A percentile compares a stretch with the other conserved stretches of the same genome.
Conservation (phyloP, 1,284 basidiomycete species). For the Ustilago loliicola region DNA sequence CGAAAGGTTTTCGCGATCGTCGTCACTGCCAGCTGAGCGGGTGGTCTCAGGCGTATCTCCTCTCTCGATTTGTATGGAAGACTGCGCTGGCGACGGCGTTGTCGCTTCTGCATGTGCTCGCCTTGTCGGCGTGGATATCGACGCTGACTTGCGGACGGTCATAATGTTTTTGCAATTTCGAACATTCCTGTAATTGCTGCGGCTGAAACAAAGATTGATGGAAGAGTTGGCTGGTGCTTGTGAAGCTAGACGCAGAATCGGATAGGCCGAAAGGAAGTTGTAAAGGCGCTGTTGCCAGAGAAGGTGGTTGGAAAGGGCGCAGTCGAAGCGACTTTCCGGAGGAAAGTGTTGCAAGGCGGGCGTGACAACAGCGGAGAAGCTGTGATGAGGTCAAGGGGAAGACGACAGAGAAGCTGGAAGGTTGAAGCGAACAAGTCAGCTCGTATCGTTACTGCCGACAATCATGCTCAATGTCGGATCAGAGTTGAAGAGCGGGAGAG, state of each 20-base stretch:
- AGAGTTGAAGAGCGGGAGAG: not conserved
- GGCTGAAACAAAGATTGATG: not conserved
- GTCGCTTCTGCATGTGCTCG: not conserved
- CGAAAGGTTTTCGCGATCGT: not conserved
- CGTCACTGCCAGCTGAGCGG: not conserved
- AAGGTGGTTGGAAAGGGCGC: not conserved
- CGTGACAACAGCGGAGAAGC: not conserved
- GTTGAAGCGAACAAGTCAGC: not conserved
- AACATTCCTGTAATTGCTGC: not conserved
- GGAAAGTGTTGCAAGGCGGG: not conserved
- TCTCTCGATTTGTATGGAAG: not conserved
- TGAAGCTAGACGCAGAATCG: not conserved
- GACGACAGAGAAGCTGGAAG: not conserved
- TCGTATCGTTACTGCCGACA: not conserved
- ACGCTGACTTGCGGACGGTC: slow-evolving; percentile 20
- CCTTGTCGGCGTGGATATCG: slow-evolving; percentile 6
- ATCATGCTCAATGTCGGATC: not conserved
- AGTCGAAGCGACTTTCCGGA: not conserved
- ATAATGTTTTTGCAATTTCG: slow-evolving; percentile 11
- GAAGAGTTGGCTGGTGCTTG: not conserved
- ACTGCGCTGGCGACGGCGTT: not conserved
- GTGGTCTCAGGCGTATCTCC: not conserved
- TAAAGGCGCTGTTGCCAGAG: not conserved
- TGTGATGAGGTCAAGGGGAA: not conserved
- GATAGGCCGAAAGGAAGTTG: not conserved